These are phyloP conservation scores for Apophysomyces sp. DNA, from an alignment of 371 early-diverging fungal genomes.

Conservation along the genomic window DNA sequence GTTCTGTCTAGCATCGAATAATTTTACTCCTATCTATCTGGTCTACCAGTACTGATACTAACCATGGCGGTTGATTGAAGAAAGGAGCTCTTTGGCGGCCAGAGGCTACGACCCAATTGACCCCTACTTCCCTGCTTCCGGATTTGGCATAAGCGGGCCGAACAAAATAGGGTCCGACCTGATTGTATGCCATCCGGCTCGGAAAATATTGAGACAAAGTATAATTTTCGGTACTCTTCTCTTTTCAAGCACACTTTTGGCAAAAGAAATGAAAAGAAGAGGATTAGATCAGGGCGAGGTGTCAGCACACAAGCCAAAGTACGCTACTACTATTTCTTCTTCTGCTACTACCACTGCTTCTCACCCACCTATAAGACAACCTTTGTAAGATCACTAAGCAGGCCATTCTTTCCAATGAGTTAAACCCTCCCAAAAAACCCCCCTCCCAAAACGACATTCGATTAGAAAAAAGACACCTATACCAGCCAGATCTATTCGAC, in stretches of 20 bases:
- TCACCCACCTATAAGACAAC: neutral
- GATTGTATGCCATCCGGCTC: neutral
- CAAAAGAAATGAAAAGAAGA: neutral
- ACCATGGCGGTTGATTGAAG: constrained; percentile 14
- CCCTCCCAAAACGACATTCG: neutral
- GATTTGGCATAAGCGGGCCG: too few relatives aligned
- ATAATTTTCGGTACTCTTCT: too few relatives aligned
- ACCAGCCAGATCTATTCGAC: neutral
- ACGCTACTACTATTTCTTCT: neutral
- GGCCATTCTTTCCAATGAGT: neutral
- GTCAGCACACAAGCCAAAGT: neutral
- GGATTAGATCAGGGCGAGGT: neutral
- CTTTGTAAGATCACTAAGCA: neutral
- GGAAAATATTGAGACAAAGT: too few relatives aligned
- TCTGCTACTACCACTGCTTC: neutral
- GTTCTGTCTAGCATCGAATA: constrained; percentile 11
- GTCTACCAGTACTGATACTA: constrained; percentile 8
- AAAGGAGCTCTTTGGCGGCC: constrained; percentile 1
- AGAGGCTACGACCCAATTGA: neutral
- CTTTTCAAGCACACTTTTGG: too few relatives aligned
- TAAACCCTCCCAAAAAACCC: too few relatives aligned
- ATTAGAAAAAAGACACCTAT: neutral
- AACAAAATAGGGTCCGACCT: too few relatives aligned
- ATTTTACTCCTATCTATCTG: constrained; percentile 8
- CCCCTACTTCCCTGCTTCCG: neutral